Conservation (phyloP, 2,329 filamentous ascomycete species). For the Bertia moriformis region DNA sequence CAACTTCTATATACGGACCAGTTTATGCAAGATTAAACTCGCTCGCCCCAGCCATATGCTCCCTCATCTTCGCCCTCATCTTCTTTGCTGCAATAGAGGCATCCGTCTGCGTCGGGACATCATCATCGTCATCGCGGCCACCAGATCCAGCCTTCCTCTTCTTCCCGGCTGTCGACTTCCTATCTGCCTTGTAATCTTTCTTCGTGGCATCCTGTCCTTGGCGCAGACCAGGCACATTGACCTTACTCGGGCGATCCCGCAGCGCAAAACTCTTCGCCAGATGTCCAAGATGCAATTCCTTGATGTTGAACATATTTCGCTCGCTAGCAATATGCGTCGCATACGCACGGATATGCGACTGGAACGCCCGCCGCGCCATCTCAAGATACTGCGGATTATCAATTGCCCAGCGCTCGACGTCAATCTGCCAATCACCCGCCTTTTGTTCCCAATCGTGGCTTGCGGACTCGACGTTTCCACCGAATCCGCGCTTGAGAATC, state of each 20-base stretch:
- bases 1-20: neutral
- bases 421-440: neutral
- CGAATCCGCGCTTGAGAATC: conserved; percentile 29
- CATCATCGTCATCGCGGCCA: conserved; percentile 4
- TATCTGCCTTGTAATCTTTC: conserved; percentile 23
- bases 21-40: conserved; percentile 55
- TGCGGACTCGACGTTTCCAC: neutral
- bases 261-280: conserved; percentile 85
- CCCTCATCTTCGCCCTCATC: conserved; percentile 49
- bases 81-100: neutral
- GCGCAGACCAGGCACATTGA: conserved; percentile 42
- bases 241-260: conserved; percentile 74
- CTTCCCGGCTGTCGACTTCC: conserved; percentile 19
- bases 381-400: conserved; percentile 23
- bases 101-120: neutral
- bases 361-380: conserved; percentile 70
- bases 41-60: conserved; percentile 37
- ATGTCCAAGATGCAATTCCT: conserved; percentile 79
- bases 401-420: neutral
- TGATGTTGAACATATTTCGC: conserved; percentile 78
- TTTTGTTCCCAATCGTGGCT: neutral
- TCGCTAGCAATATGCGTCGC: conserved; percentile 83
- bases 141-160: conserved; percentile 14
- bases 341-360: conserved; percentile 86
- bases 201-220: neutral